Conservation (phyloP, 2,329 filamentous ascomycete genomes). For the Colletotrichum scovillei region DNA sequence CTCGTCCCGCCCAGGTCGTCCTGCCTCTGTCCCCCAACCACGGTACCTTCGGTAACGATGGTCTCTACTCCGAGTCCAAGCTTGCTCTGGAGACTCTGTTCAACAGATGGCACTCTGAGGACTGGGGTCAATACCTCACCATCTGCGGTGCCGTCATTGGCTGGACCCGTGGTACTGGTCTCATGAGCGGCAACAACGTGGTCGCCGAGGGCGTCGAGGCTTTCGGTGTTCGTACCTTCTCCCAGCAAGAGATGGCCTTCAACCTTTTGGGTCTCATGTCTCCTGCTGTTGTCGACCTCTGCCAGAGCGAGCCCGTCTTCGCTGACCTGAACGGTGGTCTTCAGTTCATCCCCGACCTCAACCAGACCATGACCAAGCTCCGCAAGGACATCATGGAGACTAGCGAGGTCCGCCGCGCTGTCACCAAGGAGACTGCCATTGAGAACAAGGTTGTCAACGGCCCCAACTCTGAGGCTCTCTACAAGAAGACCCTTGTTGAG, state of each 20-base stretch:
- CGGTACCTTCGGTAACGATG: constrained; percentile 97
- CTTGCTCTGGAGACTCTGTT: constrained; percentile 96
- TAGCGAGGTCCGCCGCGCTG: constrained; percentile 90
- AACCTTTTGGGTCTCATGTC: constrained; percentile 97
- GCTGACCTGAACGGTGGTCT: constrained; percentile 97
- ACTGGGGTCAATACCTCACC: constrained; percentile 96
- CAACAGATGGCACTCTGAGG: constrained; percentile 98
- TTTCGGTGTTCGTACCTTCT: constrained; percentile 97
- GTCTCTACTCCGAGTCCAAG: constrained; percentile 98
- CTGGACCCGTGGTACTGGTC: constrained; percentile 97
- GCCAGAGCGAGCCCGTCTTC: constrained; percentile 94
- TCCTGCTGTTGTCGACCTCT: constrained; percentile 91
- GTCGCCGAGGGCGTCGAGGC: constrained; percentile 97
- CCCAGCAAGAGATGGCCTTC: constrained; percentile 99
- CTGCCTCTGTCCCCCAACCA: constrained; percentile 97
- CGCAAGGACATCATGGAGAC: constrained; percentile 96
- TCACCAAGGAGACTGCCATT: constrained; percentile 94
- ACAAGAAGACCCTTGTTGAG: constrained; percentile 93
- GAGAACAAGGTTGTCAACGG: constrained; percentile 99
- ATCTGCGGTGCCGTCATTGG: constrained; percentile 98
- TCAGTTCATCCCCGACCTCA: constrained; percentile 96
- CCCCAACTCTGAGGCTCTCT: constrained; percentile 88
- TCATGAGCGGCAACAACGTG: constrained; percentile 98
- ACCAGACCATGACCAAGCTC: constrained; percentile 91
- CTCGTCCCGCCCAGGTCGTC: constrained; percentile 95